A percentile compares a stretch with the other conserved stretches of the same genome.
Conservation (phyloP, 2,329 filamentous ascomycete genomes). For the Madurella fahalii region DNA sequence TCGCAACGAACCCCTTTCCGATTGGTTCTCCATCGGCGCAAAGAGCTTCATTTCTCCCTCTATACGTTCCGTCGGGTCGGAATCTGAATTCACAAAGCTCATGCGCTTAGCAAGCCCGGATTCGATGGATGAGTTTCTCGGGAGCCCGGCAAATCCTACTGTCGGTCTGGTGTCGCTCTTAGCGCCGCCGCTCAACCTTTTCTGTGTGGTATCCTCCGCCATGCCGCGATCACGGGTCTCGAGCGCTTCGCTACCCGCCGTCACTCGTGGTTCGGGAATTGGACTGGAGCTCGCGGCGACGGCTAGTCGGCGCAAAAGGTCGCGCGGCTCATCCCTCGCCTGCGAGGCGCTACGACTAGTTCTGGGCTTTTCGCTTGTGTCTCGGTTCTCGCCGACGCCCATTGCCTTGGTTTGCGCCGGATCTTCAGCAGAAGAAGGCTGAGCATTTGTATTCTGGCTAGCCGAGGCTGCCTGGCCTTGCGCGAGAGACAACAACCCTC, state of each 20-base stretch:
- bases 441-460: not conserved
- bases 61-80: slow-evolving; percentile 54
- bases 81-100: slow-evolving; percentile 46
- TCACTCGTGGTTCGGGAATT: slow-evolving; percentile 28
- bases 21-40: slow-evolving; percentile 51
- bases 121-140: slow-evolving; percentile 42
- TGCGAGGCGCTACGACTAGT: slow-evolving; percentile 17
- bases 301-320: slow-evolving; percentile 47
- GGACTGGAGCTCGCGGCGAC: slow-evolving; percentile 46
- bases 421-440: not conserved
- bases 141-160: slow-evolving; percentile 46
- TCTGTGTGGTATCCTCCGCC: slow-evolving; percentile 13
- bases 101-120: slow-evolving; percentile 46
- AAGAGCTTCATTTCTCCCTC: slow-evolving; percentile 55
- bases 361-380: not conserved
- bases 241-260: slow-evolving; percentile 4
- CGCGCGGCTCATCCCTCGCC: slow-evolving; percentile 40
- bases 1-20: slow-evolving; percentile 51
- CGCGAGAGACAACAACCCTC: not conserved
- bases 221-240: slow-evolving; percentile 3
- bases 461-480: not conserved
- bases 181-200: slow-evolving; percentile 15
- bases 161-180: slow-evolving; percentile 33
- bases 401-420: not conserved
- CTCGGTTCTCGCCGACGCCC: not conserved